A percentile compares a stretch with the other conserved stretches of the same genome.
Evolutionary conservation across 2,329 filamentous ascomycete genomes (phyloP).

Genomic region (Microcyclosporella mali): DNA sequence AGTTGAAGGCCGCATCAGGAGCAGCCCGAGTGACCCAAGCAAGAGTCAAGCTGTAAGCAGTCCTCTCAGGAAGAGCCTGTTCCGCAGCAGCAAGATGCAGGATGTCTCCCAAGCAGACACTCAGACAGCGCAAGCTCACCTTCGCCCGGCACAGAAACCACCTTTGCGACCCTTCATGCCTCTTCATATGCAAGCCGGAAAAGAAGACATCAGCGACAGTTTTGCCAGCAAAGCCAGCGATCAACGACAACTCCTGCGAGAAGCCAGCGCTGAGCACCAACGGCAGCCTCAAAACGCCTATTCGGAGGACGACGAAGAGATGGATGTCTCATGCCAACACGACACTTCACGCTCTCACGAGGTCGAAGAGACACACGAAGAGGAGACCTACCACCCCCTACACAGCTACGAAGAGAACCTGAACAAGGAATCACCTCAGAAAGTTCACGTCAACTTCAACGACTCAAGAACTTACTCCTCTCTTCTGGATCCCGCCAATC

Average conservation of each 20-base stretch:
- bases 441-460: constrained; percentile 33
- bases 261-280: constrained; percentile 6
- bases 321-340: neutral
- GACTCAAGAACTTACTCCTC: constrained; percentile 19
- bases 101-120: constrained; percentile 4
- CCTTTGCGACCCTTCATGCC: neutral
- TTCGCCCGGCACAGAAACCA: neutral
- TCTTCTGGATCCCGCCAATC: constrained; percentile 8
- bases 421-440: constrained; percentile 32
- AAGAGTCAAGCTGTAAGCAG: constrained; percentile 14
- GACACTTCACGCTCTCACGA: neutral
- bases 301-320: constrained; percentile 7
- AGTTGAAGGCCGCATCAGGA: constrained; percentile 9
- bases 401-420: constrained; percentile 32
- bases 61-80: constrained; percentile 22
- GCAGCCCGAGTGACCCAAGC: constrained; percentile 3
- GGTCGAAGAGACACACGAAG: constrained; percentile 6
- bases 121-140: too few relatives aligned
- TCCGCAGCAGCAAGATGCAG: constrained; percentile 20
- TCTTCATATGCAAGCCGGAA: neutral
- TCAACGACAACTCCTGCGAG: constrained; percentile 25
- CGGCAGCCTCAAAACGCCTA: too few relatives aligned
- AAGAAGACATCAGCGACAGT: constrained; percentile 10
- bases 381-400: constrained; percentile 6
- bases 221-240: constrained; percentile 27